Conservation (phyloP, 1,284 basidiomycete genomes). For the Xanthoconium separans region DNA sequence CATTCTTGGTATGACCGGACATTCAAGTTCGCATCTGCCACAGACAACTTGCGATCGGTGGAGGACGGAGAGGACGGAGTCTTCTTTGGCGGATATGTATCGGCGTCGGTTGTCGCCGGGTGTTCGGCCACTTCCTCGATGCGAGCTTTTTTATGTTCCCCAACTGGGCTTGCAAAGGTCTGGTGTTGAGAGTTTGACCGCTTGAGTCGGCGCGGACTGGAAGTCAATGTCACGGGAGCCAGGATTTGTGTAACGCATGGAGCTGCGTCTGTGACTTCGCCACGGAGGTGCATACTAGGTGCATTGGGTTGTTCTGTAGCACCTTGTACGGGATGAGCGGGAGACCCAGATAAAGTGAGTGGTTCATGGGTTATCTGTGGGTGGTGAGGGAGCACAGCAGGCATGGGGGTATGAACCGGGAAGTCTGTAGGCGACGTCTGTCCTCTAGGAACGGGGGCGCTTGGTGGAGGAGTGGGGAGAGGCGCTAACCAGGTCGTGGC, state of each 20-base stretch:
- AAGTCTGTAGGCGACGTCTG: slow-evolving; percentile 12
- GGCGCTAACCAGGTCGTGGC: slow-evolving; percentile 17
- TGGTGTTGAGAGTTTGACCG: slow-evolving; percentile 19
- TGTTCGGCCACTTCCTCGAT: slow-evolving; percentile 7
- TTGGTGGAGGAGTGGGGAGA: slow-evolving; percentile 28
- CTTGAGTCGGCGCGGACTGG: slow-evolving; percentile 13
- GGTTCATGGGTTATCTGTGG: slow-evolving; percentile 3
- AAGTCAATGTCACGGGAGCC: not conserved
- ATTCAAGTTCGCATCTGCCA: not conserved
- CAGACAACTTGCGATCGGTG: not conserved
- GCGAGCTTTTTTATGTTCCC: slow-evolving; percentile 22
- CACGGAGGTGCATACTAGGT: not conserved
- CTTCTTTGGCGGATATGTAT: not conserved
- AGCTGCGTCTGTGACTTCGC: not conserved
- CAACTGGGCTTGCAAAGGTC: slow-evolving; percentile 4
- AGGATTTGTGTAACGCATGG: not conserved
- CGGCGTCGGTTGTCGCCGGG: not conserved
- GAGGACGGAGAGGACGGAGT: not conserved
- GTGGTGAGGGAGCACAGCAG: slow-evolving; percentile 7
- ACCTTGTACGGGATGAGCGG: slow-evolving; percentile 2
- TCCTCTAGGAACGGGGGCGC: slow-evolving; percentile 2
- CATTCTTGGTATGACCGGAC: slow-evolving; percentile 40
- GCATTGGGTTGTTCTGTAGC: slow-evolving; percentile 2
- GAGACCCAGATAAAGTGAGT: slow-evolving; percentile 2
- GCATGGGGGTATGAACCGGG: slow-evolving; percentile 8